phyloP scores from a whole-genome alignment of 768 basidiomycete species.

The Roridomyces roridus region DNA sequence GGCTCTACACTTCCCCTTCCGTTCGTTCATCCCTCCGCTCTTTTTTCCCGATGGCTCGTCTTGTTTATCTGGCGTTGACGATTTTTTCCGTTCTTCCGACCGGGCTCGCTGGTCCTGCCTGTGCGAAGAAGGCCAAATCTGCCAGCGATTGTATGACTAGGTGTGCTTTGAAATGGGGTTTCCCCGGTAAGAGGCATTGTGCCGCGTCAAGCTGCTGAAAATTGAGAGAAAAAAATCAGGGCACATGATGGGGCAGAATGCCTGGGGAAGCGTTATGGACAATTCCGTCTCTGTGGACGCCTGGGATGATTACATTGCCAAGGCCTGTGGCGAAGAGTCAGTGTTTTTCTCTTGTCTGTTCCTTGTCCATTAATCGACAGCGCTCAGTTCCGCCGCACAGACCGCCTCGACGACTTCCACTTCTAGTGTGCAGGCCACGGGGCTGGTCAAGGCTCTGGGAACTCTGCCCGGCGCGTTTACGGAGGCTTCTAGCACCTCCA shows the following conservation, averaged over 20 bases:
- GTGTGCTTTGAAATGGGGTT: conserved; percentile 53
- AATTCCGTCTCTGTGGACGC: conserved; percentile 36
- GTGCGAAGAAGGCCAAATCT: conserved; percentile 43
- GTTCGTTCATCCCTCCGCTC: conserved; percentile 25
- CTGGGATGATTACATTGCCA: conserved; percentile 42
- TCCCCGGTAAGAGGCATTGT: conserved; percentile 49
- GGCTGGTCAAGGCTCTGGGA: conserved; percentile 24
- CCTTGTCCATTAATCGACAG: not conserved
- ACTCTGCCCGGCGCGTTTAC: conserved; percentile 20
- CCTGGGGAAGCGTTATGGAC: conserved; percentile 60
- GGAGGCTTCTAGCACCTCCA: conserved; percentile 9
- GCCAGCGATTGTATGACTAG: conserved; percentile 41
- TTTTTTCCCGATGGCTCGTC: conserved; percentile 42
- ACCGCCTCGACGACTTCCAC: conserved; percentile 20
- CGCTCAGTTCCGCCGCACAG: not conserved
- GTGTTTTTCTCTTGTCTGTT: not conserved
- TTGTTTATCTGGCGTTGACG: conserved; percentile 42
- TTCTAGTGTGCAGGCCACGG: conserved; percentile 26
- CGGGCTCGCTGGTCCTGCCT: conserved; percentile 53
- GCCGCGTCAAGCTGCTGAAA: too few relatives aligned
- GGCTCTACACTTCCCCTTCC: conserved; percentile 18
- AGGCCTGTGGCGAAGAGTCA: conserved; percentile 48
- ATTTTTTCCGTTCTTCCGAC: conserved; percentile 41
- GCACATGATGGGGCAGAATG: conserved; percentile 61
- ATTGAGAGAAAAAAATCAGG: too few relatives aligned